Evolutionary conservation across 176 grass and related monocot species (phyloP).

Genomic region (Cocos nucifera): DNA sequence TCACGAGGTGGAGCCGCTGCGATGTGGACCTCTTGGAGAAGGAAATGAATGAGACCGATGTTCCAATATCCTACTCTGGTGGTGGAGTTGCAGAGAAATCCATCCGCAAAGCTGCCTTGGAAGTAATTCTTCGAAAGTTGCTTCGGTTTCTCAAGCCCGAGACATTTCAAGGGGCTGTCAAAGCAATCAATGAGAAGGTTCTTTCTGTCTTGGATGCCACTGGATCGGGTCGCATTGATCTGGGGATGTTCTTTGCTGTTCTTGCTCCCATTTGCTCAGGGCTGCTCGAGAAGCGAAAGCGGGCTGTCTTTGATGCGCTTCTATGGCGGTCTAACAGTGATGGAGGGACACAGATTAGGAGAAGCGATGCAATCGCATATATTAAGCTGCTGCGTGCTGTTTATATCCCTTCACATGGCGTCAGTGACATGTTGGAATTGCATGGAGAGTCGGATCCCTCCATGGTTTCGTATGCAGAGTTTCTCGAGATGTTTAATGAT

Average conservation of each 20-base stretch:
- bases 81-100: conserved; percentile 72
- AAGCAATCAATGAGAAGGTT: conserved; percentile 82
- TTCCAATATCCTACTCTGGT: conserved; percentile 89
- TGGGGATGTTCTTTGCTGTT: conserved; percentile 93
- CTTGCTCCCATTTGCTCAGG: conserved; percentile 82
- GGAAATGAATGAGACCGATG: conserved; percentile 93
- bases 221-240: conserved; percentile 78
- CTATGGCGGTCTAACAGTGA: conserved; percentile 81
- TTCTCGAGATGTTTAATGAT: conserved; percentile 98
- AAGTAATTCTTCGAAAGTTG: conserved; percentile 80
- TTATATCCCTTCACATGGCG: conserved; percentile 72
- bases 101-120: conserved; percentile 87
- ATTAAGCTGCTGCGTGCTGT: conserved; percentile 73
- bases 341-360: conserved; percentile 57
- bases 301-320: conserved; percentile 77
- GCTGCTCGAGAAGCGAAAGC: conserved; percentile 57
- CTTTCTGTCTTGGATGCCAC: conserved; percentile 79
- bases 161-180: conserved; percentile 84
- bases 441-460: conserved; percentile 97
- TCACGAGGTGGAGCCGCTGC: conserved; percentile 60
- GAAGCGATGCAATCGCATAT: conserved; percentile 65
- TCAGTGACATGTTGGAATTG: conserved; percentile 89
- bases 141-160: conserved; percentile 86
- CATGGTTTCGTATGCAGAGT: conserved; percentile 85
- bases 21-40: conserved; percentile 62